Conservation (phyloP, 306 rosid species). For the Citrullus mucosospermus region DNA sequence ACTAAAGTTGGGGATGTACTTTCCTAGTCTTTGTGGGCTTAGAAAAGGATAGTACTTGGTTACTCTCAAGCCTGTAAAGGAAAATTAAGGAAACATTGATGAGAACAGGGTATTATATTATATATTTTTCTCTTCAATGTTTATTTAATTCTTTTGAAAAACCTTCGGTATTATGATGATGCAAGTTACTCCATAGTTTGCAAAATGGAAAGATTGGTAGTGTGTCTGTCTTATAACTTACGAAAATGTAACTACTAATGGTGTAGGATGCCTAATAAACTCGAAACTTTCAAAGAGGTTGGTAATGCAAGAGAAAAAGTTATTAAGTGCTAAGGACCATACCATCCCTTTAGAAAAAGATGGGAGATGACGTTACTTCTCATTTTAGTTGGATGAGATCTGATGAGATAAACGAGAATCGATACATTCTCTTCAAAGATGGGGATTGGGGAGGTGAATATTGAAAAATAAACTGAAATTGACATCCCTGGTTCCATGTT, state of each 20-base stretch:
- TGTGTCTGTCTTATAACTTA: not conserved
- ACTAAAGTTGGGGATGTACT: not conserved
- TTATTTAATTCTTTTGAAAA: not conserved
- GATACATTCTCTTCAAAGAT: not conserved
- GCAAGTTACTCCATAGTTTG: not conserved
- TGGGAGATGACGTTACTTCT: not conserved
- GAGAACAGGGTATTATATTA: too few species aligned
- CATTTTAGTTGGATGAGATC: not conserved
- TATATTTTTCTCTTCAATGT: not conserved
- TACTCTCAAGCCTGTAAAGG: not conserved
- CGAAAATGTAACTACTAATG: not conserved
- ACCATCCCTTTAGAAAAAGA: not conserved
- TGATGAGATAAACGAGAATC: not conserved
- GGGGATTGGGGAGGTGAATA: not conserved
- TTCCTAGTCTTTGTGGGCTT: not conserved
- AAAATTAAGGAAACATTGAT: not conserved
- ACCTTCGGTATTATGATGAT: not conserved
- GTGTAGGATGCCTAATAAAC: not conserved
- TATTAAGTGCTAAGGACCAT: not conserved
- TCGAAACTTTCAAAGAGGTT: not conserved
- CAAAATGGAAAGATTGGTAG: not conserved
- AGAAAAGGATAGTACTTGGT: not conserved
- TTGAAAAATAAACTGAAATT: not conserved
- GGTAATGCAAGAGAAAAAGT: not conserved
- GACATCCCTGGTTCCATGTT: not conserved